These are phyloP conservation scores for Cladosporium cucumerinum DNA, from an alignment of 2,329 filamentous ascomycete genomes.

Conservation along the genomic window DNA sequence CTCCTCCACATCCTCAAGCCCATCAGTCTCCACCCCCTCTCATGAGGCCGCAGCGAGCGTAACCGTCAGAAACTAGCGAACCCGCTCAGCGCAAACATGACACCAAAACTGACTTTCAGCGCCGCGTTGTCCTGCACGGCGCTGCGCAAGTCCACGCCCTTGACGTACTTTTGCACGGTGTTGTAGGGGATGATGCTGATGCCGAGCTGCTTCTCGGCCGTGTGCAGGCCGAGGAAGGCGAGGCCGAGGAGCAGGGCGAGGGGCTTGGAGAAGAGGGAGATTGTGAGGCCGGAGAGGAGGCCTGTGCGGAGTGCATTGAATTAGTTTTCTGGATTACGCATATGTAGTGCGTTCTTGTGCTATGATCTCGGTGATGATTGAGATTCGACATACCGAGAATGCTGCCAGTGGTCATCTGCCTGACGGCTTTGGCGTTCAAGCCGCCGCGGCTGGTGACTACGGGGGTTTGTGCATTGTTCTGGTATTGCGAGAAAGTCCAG, in stretches of 20 bases:
- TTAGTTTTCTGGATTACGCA: no score
- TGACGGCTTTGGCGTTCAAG: slow-evolving; percentile 41
- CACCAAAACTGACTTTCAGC: slow-evolving; percentile 67
- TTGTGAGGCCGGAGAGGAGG: slow-evolving; percentile 60
- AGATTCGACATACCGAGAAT: slow-evolving; percentile 38
- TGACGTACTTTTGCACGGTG: slow-evolving; percentile 50
- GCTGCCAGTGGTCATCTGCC: slow-evolving; percentile 47
- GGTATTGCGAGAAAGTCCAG: slow-evolving; percentile 39
- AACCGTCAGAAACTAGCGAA: slow-evolving; percentile 54
- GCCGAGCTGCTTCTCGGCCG: slow-evolving; percentile 47
- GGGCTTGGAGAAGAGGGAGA: slow-evolving; percentile 68
- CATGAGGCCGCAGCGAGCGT: slow-evolving; percentile 20
- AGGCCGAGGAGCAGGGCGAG: slow-evolving; percentile 66
- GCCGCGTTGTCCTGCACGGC: slow-evolving; percentile 57
- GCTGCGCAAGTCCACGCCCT: slow-evolving; percentile 48
- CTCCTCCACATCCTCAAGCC: neutral
- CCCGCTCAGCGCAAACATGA: slow-evolving; percentile 68
- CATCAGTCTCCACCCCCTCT: neutral
- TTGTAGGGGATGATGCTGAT: slow-evolving; percentile 51
- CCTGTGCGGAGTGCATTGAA: no score
- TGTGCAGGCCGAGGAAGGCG: slow-evolving; percentile 60
- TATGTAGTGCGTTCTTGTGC: no score
- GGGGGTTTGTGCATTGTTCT: slow-evolving; percentile 39
- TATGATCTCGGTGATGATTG: no score
- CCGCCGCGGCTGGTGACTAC: slow-evolving; percentile 37